Percentiles rank a stretch among this genome's conserved stretches.
Conservation (phyloP, 2,329 filamentous ascomycete species). For the Botrytis fragariae region DNA sequence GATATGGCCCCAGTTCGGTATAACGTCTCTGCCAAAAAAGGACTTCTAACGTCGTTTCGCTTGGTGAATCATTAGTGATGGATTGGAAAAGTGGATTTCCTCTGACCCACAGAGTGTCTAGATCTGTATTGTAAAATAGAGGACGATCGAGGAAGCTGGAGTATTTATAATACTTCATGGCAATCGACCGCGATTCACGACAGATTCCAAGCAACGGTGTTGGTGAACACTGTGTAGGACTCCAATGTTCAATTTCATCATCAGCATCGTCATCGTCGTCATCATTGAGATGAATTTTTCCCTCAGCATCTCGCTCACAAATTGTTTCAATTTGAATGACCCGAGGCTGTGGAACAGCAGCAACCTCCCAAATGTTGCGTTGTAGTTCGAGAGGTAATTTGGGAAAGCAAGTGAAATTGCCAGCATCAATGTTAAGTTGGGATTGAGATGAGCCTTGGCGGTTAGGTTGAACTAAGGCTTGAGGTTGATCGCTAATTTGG, state of each 20-base stretch:
- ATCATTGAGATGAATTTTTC: not conserved
- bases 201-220: not conserved
- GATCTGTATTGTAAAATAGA: not conserved
- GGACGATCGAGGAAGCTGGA: not conserved
- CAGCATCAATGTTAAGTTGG: not conserved
- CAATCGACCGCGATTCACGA: not conserved
- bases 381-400: not conserved
- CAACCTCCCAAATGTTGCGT: not conserved
- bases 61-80: accelerated
- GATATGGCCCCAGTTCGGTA: not conserved
- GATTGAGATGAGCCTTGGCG: no score
- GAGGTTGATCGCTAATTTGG: not conserved
- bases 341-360: not conserved
- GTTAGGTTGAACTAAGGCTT: not conserved
- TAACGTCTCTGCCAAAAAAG: not conserved
- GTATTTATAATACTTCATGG: not conserved
- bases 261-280: not conserved
- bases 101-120: not conserved
- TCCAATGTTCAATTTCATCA: not conserved
- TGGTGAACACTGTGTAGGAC: not conserved
- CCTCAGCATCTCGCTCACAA: not conserved
- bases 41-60: not conserved
- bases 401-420: not conserved
- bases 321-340: not conserved
- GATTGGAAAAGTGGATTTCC: not conserved